Percentiles rank a stretch among this genome's conserved stretches.
Conservation (phyloP, 441 rosid species). For the Viola pubescens region DNA sequence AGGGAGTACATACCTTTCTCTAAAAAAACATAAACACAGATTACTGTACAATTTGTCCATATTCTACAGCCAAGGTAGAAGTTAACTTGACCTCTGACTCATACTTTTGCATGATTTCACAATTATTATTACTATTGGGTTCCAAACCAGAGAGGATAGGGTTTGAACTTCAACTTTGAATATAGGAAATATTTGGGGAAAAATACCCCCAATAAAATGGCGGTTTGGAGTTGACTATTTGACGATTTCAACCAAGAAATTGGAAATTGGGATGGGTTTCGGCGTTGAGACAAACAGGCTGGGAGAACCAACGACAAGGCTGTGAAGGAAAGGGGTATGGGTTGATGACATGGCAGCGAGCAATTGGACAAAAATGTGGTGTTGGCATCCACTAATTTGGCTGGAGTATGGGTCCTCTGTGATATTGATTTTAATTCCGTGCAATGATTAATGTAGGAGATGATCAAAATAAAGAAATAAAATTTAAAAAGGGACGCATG, state of each 20-base stretch:
- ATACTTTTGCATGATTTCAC: no score
- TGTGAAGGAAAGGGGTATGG: neutral
- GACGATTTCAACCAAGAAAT: conserved; percentile 5
- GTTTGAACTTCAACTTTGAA: neutral
- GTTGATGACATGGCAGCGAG: conserved; percentile 2
- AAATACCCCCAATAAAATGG: neutral
- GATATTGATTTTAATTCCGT: conserved; percentile 19
- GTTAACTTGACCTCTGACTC: no score
- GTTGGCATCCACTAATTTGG: conserved; percentile 23
- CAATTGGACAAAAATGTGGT: conserved; percentile 15
- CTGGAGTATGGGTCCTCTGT: conserved; percentile 10
- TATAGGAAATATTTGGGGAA: neutral
- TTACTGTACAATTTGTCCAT: no score
- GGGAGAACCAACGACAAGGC: conserved; percentile 1
- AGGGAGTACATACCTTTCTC: no score
- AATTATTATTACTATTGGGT: no score
- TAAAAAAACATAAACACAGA: no score
- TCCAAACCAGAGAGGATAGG: no score
- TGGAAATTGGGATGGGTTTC: neutral
- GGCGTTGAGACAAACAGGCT: conserved; percentile 6
- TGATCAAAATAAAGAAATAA: conserved; percentile 24
- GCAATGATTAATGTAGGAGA: conserved; percentile 40
- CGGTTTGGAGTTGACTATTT: conserved; percentile 6
- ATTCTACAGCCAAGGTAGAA: no score
- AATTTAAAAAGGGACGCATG: conserved; percentile 33